Conservation (phyloP, 441 rosid species). For the Metrosideros polymorpha region DNA sequence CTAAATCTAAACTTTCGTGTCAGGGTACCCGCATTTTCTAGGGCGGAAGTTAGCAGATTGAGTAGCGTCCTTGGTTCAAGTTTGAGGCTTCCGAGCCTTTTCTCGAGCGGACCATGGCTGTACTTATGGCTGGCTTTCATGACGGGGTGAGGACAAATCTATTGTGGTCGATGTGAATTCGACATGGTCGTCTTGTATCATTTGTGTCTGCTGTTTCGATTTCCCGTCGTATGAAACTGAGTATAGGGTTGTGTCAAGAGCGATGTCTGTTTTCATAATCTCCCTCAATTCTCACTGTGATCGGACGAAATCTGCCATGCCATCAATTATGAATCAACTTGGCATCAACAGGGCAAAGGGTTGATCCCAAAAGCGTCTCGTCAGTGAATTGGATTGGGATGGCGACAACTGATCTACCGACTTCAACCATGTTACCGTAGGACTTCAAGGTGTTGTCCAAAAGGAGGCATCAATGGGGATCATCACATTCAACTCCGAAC, state of each 20-base stretch:
- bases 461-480: background rate
- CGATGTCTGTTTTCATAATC: background rate
- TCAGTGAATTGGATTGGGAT: background rate
- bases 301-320: no score
- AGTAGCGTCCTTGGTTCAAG: background rate
- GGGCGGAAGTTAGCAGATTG: background rate
- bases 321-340: no score
- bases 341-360: no score
- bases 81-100: background rate
- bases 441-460: background rate
- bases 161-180: background rate
- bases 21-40: background rate
- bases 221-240: background rate
- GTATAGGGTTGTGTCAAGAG: background rate
- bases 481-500: background rate
- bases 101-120: background rate
- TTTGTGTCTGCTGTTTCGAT: background rate
- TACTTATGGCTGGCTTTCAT: background rate
- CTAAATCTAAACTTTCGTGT: background rate
- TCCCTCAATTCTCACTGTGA: background rate
- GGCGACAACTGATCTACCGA: background rate
- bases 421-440: background rate
- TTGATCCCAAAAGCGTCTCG: no score
- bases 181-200: background rate
- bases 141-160: background rate